Percentiles rank a stretch among this genome's conserved stretches.
Evolutionary conservation across 805 yeast species (phyloP).

Genomic region (Pichia cabralensis): DNA sequence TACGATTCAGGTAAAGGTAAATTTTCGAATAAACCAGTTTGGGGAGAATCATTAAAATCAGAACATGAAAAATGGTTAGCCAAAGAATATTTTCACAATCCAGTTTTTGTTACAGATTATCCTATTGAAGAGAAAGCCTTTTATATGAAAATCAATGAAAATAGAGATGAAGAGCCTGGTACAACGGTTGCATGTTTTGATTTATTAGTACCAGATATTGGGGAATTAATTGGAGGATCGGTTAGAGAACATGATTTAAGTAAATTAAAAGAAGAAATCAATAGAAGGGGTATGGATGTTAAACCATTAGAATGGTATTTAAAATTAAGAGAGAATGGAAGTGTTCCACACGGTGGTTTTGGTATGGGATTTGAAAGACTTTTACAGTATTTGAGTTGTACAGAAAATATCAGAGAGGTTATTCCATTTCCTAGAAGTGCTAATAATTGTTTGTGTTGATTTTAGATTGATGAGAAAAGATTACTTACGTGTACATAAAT

Average conservation of each 20-base stretch:
- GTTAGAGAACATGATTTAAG: conserved; percentile 66
- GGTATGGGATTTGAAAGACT: conserved; percentile 92
- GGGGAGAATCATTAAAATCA: conserved; percentile 69
- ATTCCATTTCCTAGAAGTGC: conserved; percentile 80
- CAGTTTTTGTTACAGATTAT: conserved; percentile 85
- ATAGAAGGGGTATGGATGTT: conserved; percentile 42
- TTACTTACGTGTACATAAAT: too few relatives aligned
- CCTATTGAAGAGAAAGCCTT: conserved; percentile 78
- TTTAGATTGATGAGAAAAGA: too few relatives aligned
- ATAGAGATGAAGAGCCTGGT: conserved; percentile 26
- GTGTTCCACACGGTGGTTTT: conserved; percentile 93
- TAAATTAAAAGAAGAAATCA: conserved; percentile 39
- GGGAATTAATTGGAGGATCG: conserved; percentile 93
- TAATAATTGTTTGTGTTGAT: conserved; percentile 36
- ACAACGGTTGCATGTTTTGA: conserved; percentile 85
- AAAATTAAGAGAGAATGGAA: conserved; percentile 62
- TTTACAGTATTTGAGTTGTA: conserved; percentile 58
- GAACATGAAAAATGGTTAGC: conserved; percentile 93
- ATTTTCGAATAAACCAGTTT: conserved; percentile 37
- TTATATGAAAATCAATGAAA: conserved; percentile 61
- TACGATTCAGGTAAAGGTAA: conserved; percentile 22
- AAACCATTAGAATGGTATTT: conserved; percentile 72
- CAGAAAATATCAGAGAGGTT: conserved; percentile 77
- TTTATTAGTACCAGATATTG: conserved; percentile 79
- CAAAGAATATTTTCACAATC: conserved; percentile 51